Conservation (phyloP, 2,329 filamentous ascomycete genomes). For the Berkeleyomyces basicola region DNA sequence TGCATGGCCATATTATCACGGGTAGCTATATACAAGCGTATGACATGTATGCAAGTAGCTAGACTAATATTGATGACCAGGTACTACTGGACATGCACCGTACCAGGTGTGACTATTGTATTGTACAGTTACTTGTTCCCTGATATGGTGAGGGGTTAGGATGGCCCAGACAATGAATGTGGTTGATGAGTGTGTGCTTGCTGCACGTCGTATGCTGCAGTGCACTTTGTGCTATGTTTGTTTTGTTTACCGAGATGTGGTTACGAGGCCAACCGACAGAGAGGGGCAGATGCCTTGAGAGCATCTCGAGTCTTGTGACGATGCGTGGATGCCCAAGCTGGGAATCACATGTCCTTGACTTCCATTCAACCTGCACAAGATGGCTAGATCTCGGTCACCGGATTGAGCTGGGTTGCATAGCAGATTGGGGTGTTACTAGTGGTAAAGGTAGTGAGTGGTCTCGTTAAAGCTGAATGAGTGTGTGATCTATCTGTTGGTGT, state of each 20-base stretch:
- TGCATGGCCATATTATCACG: neutral
- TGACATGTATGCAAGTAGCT: no score
- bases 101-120: neutral
- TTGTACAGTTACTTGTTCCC: no score
- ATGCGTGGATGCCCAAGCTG: neutral
- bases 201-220: neutral
- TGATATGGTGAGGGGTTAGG: no score
- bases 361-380: neutral
- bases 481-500: neutral
- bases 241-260: neutral
- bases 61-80: neutral
- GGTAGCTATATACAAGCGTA: neutral
- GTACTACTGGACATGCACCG: neutral
- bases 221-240: neutral
- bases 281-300: neutral
- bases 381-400: neutral
- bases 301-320: neutral
- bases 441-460: neutral
- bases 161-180: no score
- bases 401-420: neutral
- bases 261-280: neutral
- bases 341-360: neutral
- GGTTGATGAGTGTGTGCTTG: no score
- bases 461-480: neutral
- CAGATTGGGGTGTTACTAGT: neutral